phyloP scores from a whole-genome alignment of 345 rosid genomes.

The Gossypium raimondii region DNA sequence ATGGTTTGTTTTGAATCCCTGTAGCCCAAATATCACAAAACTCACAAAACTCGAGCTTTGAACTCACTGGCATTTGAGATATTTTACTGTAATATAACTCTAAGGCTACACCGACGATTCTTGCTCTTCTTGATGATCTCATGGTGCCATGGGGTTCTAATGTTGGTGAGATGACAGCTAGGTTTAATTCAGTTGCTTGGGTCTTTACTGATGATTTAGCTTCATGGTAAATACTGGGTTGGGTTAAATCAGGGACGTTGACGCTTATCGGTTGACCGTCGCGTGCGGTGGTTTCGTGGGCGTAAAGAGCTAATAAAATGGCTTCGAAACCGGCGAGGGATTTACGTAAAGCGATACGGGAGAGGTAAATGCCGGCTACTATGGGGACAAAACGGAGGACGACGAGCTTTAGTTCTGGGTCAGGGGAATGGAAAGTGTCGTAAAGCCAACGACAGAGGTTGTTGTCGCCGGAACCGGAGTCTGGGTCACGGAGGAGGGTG shows the following conservation, averaged over 20 bases:
- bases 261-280: slow-evolving; percentile 58
- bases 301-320: slow-evolving; percentile 66
- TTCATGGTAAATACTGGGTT: slow-evolving; percentile 76
- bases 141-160: slow-evolving; percentile 79
- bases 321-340: slow-evolving; percentile 85
- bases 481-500: slow-evolving; percentile 56
- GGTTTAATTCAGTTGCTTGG: slow-evolving; percentile 52
- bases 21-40: slow-evolving; percentile 58
- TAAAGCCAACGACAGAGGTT: slow-evolving; percentile 90
- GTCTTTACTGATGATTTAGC: slow-evolving; percentile 30
- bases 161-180: slow-evolving; percentile 62
- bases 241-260: slow-evolving; percentile 64
- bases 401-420: slow-evolving; percentile 59
- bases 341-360: slow-evolving; percentile 56
- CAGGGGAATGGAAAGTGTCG: slow-evolving; percentile 69
- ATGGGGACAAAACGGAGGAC: slow-evolving; percentile 69
- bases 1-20: slow-evolving; percentile 33
- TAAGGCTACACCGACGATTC: slow-evolving; percentile 71
- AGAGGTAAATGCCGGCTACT: slow-evolving; percentile 70
- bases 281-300: slow-evolving; percentile 62
- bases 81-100: slow-evolving; percentile 65
- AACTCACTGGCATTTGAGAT: slow-evolving; percentile 44
- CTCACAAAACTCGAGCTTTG: slow-evolving; percentile 72
- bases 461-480: slow-evolving; percentile 74
- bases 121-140: slow-evolving; percentile 60